Evolutionary conservation across 2,329 filamentous ascomycete genomes (phyloP), one percentile per base, ranked within the genome.

Genomic region (Phyllosticta ampelicida): DNA sequence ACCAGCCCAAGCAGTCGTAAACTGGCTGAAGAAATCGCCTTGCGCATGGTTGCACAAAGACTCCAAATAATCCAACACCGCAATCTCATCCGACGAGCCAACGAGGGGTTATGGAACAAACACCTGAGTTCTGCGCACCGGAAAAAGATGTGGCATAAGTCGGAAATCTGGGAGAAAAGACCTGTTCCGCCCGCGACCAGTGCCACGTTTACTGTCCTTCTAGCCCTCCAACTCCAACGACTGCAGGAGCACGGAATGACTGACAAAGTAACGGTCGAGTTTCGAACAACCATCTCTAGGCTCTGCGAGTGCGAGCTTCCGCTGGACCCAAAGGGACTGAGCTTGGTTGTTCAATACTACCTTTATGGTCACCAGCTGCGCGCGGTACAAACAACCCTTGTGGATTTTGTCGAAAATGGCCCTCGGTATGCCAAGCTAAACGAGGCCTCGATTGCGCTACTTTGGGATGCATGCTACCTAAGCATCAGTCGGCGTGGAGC

Each of bases 11-110:
- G 60, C 9, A 60, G 63, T 16, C 29, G 65, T 9, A 48, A 68
- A 11, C 68, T 68, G 61, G 70, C 70, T 1, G 70, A 71, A 58
- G 67, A 68, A 26, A 65, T 72, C 16, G 69, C 65, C 8, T 70
- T 70, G 66, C 65, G 63, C 48, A 72, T 73, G 70, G 64, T 72
- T 11, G 66, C 68, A 18, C 48, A 52, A 48, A 28, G 54, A 0
- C 51, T 58, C 10, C 11, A 28, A 6, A 18, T 19, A 3, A 28
- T 58, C 23, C 54, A 16, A 20, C 49, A 28, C 18, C 19, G 53
- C 9, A 48, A n/a, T n/a, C n/a, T n/a, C n/a, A n/a, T n/a, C n/a
- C n/a, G n/a, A n/a, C n/a, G n/a, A n/a, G n/a, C n/a, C n/a, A n/a
- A n/a, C n/a, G n/a, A n/a, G n/a, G n/a, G n/a, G n/a, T n/a, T n/a